phyloP scores from a whole-genome alignment of 805 yeast genomes.

The Candida morakotiae region DNA sequence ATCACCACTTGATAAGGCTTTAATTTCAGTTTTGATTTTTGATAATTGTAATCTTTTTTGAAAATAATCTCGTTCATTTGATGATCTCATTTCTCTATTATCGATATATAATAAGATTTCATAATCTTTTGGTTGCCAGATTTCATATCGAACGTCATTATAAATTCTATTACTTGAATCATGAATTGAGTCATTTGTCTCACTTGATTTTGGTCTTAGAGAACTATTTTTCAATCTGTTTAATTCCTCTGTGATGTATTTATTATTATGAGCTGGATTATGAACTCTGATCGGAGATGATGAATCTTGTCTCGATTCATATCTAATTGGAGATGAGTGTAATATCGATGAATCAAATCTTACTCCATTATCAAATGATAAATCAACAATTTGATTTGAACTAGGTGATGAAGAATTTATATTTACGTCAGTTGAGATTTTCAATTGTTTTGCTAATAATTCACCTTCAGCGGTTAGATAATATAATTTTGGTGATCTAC shows the following conservation, averaged over 20 bases:
- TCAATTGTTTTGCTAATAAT: slow-evolving; percentile 55
- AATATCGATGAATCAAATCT: slow-evolving; percentile 16
- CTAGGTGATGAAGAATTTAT: slow-evolving; percentile 18
- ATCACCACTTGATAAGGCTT: slow-evolving; percentile 79
- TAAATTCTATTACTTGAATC: slow-evolving; percentile 13
- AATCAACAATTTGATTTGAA: slow-evolving; percentile 11
- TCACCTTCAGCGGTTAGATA: slow-evolving; percentile 67
- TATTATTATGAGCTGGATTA: slow-evolving; percentile 4
- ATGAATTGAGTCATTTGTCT: not conserved
- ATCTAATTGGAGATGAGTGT: slow-evolving; percentile 1
- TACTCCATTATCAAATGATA: slow-evolving; percentile 34
- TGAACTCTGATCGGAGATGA: not conserved
- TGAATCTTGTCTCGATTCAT: not conserved
- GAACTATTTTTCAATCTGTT: not conserved
- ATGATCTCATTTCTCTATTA: slow-evolving; percentile 75
- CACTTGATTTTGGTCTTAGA: too few relatives aligned
- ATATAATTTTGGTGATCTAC: slow-evolving; percentile 55
- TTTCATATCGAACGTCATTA: slow-evolving; percentile 30
- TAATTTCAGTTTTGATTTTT: slow-evolving; percentile 49
- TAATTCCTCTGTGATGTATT: not conserved
- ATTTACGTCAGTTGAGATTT: slow-evolving; percentile 36
- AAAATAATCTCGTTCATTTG: slow-evolving; percentile 68
- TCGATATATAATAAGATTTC: slow-evolving; percentile 66
- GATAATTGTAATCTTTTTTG: slow-evolving; percentile 44
- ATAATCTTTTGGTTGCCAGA: slow-evolving; percentile 63